Evolutionary conservation across 108 stramenopile genomes (phyloP).

Genomic region (Fragilaria radians): DNA sequence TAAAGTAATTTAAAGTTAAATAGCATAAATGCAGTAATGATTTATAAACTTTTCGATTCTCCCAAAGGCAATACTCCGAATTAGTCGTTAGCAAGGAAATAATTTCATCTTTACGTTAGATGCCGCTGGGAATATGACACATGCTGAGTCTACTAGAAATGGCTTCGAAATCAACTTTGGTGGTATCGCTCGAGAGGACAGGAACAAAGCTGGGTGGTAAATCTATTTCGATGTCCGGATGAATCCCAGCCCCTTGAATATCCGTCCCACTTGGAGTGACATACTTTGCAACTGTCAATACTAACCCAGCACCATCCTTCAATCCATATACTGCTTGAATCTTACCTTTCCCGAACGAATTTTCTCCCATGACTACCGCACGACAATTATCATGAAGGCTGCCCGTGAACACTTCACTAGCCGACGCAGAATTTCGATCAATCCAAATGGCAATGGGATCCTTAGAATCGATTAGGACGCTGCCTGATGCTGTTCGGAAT

Average conservation of each 20-base stretch:
- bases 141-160: constrained; percentile 35
- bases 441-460: constrained; percentile 72
- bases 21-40: no score
- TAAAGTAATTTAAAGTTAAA: no score
- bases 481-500: constrained; percentile 52
- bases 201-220: constrained; percentile 45
- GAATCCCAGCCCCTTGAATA: constrained; percentile 84
- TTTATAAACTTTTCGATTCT: no score
- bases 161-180: constrained; percentile 63
- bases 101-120: no score
- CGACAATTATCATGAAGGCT: constrained; percentile 91
- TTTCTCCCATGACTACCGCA: constrained; percentile 87
- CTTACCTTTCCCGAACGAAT: constrained; percentile 90
- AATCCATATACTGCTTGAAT: constrained; percentile 96
- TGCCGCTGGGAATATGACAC: constrained; percentile 31
- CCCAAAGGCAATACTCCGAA: no score
- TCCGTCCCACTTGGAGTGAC: constrained; percentile 83
- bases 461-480: constrained; percentile 34
- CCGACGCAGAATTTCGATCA: constrained; percentile 77
- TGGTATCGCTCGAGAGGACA: constrained; percentile 53
- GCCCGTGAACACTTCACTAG: constrained; percentile 88
- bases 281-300: constrained; percentile 91
- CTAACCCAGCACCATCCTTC: constrained; percentile 85
- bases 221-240: constrained; percentile 63
- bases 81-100: no score